Base-by-base conservation (phyloP, 1,139 yeast species). In the Lodderomyces pseudojiufengensis region DNA sequence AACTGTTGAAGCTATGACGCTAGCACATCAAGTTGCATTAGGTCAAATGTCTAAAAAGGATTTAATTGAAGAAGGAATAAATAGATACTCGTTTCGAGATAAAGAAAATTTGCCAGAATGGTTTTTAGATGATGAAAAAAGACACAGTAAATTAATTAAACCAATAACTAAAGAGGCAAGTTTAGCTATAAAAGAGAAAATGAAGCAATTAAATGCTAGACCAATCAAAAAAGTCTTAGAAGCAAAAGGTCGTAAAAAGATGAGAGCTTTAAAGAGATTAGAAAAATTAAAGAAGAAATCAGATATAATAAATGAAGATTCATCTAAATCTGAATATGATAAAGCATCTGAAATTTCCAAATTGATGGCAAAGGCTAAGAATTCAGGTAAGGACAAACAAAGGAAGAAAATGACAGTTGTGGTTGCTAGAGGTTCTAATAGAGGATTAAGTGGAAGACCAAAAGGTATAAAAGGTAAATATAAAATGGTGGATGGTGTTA, bases 101-200 rank as follows among this genome's bases (percentile, higher is more conserved):
- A 73, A 69, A 34, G 97, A 90, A 16, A 88, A 90, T 18, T 70
- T 92, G 38, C 99, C 99, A 0, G 90, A 80, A 14, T 92, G 99
- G 99, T 92, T 94, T 55, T 47, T 85, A 38, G 97, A 92, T 50
- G 98, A 92, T 48, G 99, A 92, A 58, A 77, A 76, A 54, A 71
- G 67, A 52, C 97, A 90, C 64, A 82, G 90, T 37, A 88, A 87
- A 68, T 77, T 87, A 42, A 76, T 76, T 47, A 83, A 86, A 57
- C 98, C 98, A 8, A 85, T 92, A 42, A 92, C 98, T 4, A 94
- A 92, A 60, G 98, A 94, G 61, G 99, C 99, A 1, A 90, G 95
- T 0, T 67, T 82, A 44, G 98, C 97, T 0, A 73, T 92, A 44
- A 85, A 83, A 54, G 97, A 88, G 53, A 92, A 90, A 61, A 74